Base-by-base conservation (phyloP, 192 early-diverging fungal genomes). In the Paraglomus brasilianum region DNA sequence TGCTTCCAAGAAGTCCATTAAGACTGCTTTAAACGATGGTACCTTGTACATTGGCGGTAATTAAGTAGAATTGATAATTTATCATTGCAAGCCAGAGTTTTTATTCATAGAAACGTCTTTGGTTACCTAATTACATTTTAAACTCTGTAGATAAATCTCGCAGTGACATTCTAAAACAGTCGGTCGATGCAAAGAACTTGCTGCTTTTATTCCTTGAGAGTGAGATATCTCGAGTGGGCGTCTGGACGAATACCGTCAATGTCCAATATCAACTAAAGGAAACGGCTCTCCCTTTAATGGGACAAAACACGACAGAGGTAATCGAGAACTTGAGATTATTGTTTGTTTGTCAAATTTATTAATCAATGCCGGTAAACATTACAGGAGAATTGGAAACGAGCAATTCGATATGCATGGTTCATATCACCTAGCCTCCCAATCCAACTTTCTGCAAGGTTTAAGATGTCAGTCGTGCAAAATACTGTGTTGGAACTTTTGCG, bases 131-230 rank as follows among this genome's bases (percentile, higher is more conserved):
- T 8, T 48, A 63, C 24, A 63, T 71, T 68, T 73, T 74, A 52
- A 44, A 74, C 11, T 66, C 72, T 50, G 53, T 74, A 59, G 78
- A 83, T 21, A 78, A 84, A 55, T 83, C 78, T 8, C 78, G 79
- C 61, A 83, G 83, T 58, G 83, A 82, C 70, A 81, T 84, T 41
- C 52, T 86, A 38, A 79, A 77, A 11, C 71, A 81, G 53, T 76
- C 82, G 42, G 67, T 76, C 6, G 72, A 79, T 42, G 70, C 77
- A 49, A 81, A 81, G 44, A 85, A 89, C 22, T 71, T 98, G 22
- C 72, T 99, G 36, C 73, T 93, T 42, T 69, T 99, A 44, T 82
- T 99, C 45, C 72, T 95, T 24, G 96, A 96, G 73, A 92, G 89
- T 68, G 97, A 99, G 74, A 75, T 98, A 53, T 81, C 84, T 50